phyloP scores from a whole-genome alignment of 176 grass and related monocot species.

The Cenchrus fungigraminus region DNA sequence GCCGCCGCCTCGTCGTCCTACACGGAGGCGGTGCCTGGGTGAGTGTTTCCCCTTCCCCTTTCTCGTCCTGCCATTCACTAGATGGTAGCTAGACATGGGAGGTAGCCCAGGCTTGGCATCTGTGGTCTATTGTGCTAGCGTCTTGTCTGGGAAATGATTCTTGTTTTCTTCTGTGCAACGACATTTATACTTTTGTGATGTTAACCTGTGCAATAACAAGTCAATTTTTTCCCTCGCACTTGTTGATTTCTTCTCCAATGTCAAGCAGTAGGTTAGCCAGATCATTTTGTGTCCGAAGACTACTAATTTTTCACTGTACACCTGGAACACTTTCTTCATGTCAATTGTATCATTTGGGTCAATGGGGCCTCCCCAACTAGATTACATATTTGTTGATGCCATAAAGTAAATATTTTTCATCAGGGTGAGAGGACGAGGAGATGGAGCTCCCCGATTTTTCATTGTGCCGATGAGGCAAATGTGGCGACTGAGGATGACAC shows the following conservation, averaged over 20 bases:
- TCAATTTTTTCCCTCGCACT: too few species aligned
- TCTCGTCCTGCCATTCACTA: not conserved
- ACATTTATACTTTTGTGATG: too few species aligned
- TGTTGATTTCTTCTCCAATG: too few species aligned
- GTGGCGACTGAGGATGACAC: slow-evolving; percentile 22
- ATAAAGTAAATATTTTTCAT: not conserved
- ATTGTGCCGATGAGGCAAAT: slow-evolving; percentile 24
- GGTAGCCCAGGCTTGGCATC: not conserved
- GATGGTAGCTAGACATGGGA: not conserved
- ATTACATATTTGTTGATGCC: not conserved
- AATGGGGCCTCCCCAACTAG: not conserved
- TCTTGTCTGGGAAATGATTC: not conserved
- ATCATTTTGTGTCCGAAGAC: too few species aligned
- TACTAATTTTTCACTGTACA: too few species aligned
- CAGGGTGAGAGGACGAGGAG: not conserved
- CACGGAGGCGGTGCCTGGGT: slow-evolving; percentile 20
- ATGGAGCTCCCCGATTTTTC: not conserved
- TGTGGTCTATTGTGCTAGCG: not conserved
- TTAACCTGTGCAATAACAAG: too few species aligned
- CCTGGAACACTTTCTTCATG: not conserved
- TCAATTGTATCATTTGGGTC: not conserved
- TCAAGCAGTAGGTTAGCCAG: too few species aligned
- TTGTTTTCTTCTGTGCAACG: not conserved
- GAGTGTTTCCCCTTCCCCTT: not conserved
- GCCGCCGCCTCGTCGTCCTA: slow-evolving; percentile 17